Percentiles rank a stretch among this genome's conserved stretches.
These are phyloP conservation scores for Xylaria castorea DNA, from an alignment of 495 filamentous ascomycete species.

Conservation along the genomic window DNA sequence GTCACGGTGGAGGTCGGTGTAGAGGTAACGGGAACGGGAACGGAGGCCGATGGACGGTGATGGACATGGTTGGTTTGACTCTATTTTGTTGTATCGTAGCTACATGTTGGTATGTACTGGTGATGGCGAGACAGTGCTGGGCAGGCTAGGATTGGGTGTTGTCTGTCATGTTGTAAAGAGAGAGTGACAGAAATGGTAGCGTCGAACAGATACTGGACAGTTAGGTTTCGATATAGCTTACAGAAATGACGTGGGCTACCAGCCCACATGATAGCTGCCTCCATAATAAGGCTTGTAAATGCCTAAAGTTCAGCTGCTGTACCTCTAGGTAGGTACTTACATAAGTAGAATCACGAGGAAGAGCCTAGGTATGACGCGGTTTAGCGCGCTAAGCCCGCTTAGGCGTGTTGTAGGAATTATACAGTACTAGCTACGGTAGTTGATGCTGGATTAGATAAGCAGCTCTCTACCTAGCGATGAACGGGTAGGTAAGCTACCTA, in stretches of 20 bases:
- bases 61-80: slow-evolving; percentile 12
- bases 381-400: not conserved
- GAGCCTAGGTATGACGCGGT: not conserved
- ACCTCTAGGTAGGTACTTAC: not conserved
- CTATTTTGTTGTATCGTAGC: slow-evolving; percentile 2
- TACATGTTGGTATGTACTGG: slow-evolving; percentile 19
- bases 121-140: slow-evolving; percentile 5
- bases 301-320: slow-evolving; percentile 11
- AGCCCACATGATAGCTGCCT: not conserved
- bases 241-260: slow-evolving; percentile 6
- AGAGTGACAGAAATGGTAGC: not conserved
- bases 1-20: slow-evolving; percentile 13
- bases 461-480: too few relatives aligned
- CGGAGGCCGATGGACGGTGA: slow-evolving; percentile 6
- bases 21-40: not conserved
- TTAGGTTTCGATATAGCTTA: not conserved
- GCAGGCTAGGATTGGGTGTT: not conserved
- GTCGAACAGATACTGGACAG: not conserved
- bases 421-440: not conserved
- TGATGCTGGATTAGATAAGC: not conserved
- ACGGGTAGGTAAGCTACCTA: too few relatives aligned
- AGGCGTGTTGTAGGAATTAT: not conserved
- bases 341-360: not conserved
- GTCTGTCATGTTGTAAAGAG: not conserved
- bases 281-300: not conserved